Base-by-base conservation (phyloP, 768 basidiomycete species). In the Tulasnella sp. region DNA sequence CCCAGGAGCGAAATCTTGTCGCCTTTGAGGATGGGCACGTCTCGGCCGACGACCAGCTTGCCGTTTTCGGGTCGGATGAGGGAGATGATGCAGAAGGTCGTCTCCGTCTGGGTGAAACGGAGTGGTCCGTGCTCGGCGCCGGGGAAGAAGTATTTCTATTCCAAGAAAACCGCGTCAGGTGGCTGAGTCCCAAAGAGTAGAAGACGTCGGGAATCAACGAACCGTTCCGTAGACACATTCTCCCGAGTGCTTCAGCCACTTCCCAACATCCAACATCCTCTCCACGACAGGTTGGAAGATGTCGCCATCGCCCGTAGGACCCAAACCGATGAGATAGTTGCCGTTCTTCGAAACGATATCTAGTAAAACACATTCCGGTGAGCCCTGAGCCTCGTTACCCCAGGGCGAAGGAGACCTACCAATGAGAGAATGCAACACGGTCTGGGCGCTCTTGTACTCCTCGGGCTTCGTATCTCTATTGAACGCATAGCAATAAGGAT, bases 331-430 rank as follows among this genome's bases (percentile, higher is more conserved):
- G 31, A 90, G 84, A 80, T 87, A 91, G 82, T 91, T 91, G 18
- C 91, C 90, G 80, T 90, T 89, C 85, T 91, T 91, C 39, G 89
- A 89, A 27, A 88, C 90, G 80, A 91, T 88, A 80, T 91, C 90
- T 39, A 89, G 87, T 75, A 91, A 81, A 0, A 24, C 4, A 19
- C 34, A 68, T 31, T 31, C 8, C 18, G 21, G 24, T 39, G n/a
- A 52, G 52, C 24, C 52, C 62, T 14, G n/a, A 34, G 27, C 14
- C 62, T 8, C 10, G 24, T 19, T n/a, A 7, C 1, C 73, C 5
- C 34, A n/a, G 3, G 24, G 12, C 39, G 31, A 31, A 42, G 18
- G 78, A 27, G 73, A 44, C 78, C 2, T 62, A 79, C 78, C 78
- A n/a, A 79, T 74, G 31, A 79, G 73, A 31, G 86, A 88, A 74